phyloP scores from a whole-genome alignment of 1,284 basidiomycete genomes.

The Paramarasmius palmivorus region DNA sequence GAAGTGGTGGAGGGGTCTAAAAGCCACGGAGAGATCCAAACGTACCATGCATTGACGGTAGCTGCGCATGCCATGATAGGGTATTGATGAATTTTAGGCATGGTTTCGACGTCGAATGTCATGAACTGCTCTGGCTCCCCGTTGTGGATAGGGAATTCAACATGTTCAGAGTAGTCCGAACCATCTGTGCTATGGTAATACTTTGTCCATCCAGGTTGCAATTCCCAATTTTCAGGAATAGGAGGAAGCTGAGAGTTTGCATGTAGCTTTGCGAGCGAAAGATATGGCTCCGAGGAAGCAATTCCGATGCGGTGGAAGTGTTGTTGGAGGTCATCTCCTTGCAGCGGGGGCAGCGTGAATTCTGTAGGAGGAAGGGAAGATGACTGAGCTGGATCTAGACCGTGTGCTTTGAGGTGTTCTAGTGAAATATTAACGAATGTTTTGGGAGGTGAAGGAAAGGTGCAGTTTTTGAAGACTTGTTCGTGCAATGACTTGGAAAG shows the following conservation, averaged over 20 bases:
- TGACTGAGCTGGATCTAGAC: conserved; percentile 78
- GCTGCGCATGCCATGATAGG: conserved; percentile 92
- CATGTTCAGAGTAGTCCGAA: conserved; percentile 63
- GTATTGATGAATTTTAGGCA: conserved; percentile 82
- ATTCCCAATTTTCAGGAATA: conserved; percentile 72
- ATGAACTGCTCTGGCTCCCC: conserved; percentile 72
- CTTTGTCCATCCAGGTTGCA: conserved; percentile 87
- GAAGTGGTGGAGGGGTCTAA: conserved; percentile 62
- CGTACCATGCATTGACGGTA: conserved; percentile 87
- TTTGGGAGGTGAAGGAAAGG: conserved; percentile 63
- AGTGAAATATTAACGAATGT: conserved; percentile 75
- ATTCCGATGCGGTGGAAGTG: conserved; percentile 88
- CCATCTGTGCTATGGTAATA: conserved; percentile 72
- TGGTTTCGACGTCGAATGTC: conserved; percentile 93
- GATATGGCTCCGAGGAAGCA: conserved; percentile 79
- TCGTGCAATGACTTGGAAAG: conserved; percentile 78
- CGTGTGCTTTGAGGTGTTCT: conserved; percentile 79
- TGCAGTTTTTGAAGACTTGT: conserved; percentile 81
- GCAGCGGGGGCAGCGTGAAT: conserved; percentile 84
- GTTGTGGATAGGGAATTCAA: conserved; percentile 60
- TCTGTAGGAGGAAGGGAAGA: conserved; percentile 77
- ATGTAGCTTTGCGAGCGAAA: conserved; percentile 72
- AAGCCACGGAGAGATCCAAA: conserved; percentile 95
- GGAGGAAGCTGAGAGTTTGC: conserved; percentile 58
- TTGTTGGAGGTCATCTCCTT: conserved; percentile 82